Base-by-base conservation (phyloP, 345 rosid species). In the Ricinus communis region DNA sequence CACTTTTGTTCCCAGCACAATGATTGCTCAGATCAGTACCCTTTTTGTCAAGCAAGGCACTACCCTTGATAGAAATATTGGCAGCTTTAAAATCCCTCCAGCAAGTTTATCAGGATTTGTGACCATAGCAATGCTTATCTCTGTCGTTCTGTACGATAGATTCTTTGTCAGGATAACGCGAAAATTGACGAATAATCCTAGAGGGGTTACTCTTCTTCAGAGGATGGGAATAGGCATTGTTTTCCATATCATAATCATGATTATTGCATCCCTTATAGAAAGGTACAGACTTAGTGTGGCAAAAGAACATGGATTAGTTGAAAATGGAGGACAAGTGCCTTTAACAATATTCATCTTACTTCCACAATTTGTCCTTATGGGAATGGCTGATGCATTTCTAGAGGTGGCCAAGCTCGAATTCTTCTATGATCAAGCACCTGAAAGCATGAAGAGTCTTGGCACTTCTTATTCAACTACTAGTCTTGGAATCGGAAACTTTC, bases 401-500 rank as follows among this genome's bases (percentile, higher is more conserved):
- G 97, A 85, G 73, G 95, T 90, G 5, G 87, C 93, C 11, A 90
- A 90, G 87, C 75, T 91, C 10, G 96, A 90, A 71, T 89, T 90
- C 83, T 95, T 92, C 84, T 95, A 90, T 30, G 99, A 94, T 66
- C 97, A 94, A 68, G 96, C 97, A 13, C 97, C 97, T 0, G 97
- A 90, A 53, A 78, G 88, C 76, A 92, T 88, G 98, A 94, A 91
- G 83, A 94, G 97, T 72, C 89, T 90, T 0, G 98, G 97, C 5
- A 91, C 97, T 66, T 90, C 93, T 0, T 92, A 88, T 51, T 27
- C 84, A 24, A 80, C 76, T 25, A 81, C 88, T 0, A 80, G 82
- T 65, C 70, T 85, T 9, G 96, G 97, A 2, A 45, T 82, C 4
- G 97, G 97, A 2, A 85, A 86, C 40, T 91, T 90, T 81, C n/a